phyloP scores from a whole-genome alignment of 176 grass and related monocot genomes.

The Triticum monococcum region DNA sequence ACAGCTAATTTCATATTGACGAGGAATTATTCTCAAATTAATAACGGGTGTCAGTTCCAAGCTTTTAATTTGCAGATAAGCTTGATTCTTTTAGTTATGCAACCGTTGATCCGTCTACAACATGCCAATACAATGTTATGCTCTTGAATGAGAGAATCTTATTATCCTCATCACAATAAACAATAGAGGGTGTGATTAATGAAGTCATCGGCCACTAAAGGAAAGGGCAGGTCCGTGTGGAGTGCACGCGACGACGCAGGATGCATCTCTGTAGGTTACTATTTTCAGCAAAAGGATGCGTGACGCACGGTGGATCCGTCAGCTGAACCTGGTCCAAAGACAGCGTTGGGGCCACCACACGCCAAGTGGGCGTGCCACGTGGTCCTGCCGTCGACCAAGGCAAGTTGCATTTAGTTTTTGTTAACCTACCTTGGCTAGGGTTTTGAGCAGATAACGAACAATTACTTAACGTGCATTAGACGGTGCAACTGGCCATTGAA shows the following conservation, averaged over 20 bases:
- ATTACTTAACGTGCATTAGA: not conserved
- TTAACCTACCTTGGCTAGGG: slow-evolving; percentile 20
- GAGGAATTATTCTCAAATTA: not conserved
- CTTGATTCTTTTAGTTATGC: not conserved
- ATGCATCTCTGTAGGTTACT: slow-evolving; percentile 10
- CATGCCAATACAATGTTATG: not conserved
- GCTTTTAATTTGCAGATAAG: not conserved
- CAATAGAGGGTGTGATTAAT: not conserved
- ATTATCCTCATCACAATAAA: not conserved
- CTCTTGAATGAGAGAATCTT: not conserved
- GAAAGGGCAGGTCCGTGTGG: not conserved
- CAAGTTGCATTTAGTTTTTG: slow-evolving; percentile 28
- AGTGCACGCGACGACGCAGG: not conserved
- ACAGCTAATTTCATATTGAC: not conserved
- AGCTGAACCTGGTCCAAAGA: slow-evolving; percentile 44
- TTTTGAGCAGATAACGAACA: not conserved
- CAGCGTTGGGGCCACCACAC: not conserved
- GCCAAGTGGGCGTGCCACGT: slow-evolving; percentile 22
- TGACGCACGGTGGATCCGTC: slow-evolving; percentile 29
- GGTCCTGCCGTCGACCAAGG: not conserved
- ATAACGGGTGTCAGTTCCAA: not conserved
- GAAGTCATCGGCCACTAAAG: not conserved
- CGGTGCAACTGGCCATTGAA: not conserved
- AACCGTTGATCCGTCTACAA: not conserved
- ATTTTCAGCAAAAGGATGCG: not conserved